These are phyloP conservation scores for Ilyonectria destructans DNA, from an alignment of 2,329 filamentous ascomycete species.

Conservation along the genomic window DNA sequence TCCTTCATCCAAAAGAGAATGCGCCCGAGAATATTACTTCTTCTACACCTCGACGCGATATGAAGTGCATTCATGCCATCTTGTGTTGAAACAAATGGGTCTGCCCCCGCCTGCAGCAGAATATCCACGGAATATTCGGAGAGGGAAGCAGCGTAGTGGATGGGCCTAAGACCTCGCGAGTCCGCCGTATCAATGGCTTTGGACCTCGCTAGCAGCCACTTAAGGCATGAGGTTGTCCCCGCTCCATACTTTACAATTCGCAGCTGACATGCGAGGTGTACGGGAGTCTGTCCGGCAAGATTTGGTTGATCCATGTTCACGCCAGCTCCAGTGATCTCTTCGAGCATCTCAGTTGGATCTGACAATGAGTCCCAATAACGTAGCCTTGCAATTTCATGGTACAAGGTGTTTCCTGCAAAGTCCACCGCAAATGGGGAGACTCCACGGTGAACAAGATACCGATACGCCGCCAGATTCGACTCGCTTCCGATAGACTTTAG, in stretches of 20 bases:
- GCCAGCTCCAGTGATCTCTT: conserved; percentile 19
- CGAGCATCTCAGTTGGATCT: conserved; percentile 4
- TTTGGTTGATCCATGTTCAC: conserved; percentile 30
- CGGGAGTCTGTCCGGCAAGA: conserved; percentile 32
- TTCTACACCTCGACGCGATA: conserved; percentile 39
- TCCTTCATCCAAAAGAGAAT: conserved; percentile 35
- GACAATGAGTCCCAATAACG: neutral
- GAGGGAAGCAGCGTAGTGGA: conserved; percentile 41
- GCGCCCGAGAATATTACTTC: conserved; percentile 32
- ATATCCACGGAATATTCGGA: conserved; percentile 20
- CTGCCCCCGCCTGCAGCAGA: conserved; percentile 32
- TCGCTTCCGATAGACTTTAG: neutral
- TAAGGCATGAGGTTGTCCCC: neutral
- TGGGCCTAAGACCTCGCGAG: conserved; percentile 27
- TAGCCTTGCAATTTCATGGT: conserved; percentile 32
- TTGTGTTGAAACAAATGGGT: conserved; percentile 34
- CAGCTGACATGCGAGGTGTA: conserved; percentile 35
- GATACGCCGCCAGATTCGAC: conserved; percentile 1
- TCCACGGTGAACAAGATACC: conserved; percentile 29
- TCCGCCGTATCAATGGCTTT: conserved; percentile 23
- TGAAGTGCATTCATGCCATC: conserved; percentile 38
- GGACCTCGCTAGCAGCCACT: conserved; percentile 24
- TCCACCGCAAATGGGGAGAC: conserved; percentile 31
- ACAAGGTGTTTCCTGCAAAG: conserved; percentile 37
- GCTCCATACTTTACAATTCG: neutral